Evolutionary conservation across 192 early-diverging fungal genomes (phyloP), one percentile per base, ranked within the genome.

Genomic region (Oehlia diaphana): DNA sequence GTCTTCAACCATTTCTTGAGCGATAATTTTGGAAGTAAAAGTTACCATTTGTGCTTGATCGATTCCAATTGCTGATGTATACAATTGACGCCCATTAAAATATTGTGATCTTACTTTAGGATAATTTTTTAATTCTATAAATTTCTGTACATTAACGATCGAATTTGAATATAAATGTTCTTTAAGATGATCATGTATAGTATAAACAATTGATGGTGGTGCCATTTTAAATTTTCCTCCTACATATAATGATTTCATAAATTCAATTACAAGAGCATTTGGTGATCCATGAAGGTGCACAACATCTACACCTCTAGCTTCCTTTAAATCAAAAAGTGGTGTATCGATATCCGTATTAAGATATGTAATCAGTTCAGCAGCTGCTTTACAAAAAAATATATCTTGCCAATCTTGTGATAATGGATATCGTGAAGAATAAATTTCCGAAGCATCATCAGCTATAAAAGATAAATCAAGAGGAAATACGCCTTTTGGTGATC

Each of bases 151-250:
- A 50, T 89, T 88, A 6, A 37, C 79, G 4, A 88, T 77, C 9
- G 80, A 80, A 67, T 89, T 88, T 23, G 88, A 86, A 74, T 89
- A 88, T 63, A 88, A 82, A 2, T 87, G 80, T 49, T 90, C 88
- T 50, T 90, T 88, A 28, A 88, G 67, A 75, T 90, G 88, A 77
- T 90, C 88, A 72, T 90, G 87, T 79, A 90, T 78, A 10, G 89
- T 90, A 75, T 89, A 90, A 9, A 89, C 82, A 37, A 90, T 73
- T 12, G 88, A 78, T 63, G 89, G 88, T 2, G 83, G 83, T 2
- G 81, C 74, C 21, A 80, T 77, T 26, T 85, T 87, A 63, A 89
- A 82, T 5, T 80, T 74, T 47, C 73, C 68, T 66, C 53, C 44
- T 71, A 80, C 78, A 58, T 84, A 82, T 9, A 58, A 78, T 13